Evolutionary conservation across 768 basidiomycete genomes (phyloP).

Genomic region (Dacryopinax primogenitus): DNA sequence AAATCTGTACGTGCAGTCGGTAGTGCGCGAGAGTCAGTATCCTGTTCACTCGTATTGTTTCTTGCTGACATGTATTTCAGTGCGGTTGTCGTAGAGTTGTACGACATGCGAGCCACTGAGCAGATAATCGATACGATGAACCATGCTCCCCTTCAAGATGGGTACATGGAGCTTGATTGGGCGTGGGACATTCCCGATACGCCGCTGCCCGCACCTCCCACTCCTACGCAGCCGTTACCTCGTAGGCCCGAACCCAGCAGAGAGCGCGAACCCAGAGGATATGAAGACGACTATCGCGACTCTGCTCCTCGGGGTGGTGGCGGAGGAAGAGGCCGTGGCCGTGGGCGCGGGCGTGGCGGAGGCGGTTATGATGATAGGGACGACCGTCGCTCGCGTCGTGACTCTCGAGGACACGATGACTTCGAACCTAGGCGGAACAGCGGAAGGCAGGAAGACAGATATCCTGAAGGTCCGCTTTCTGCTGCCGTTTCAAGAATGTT

Average conservation of each 20-base stretch:
- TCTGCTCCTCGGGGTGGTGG: conserved; percentile 14
- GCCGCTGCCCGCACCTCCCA: conserved; percentile 34
- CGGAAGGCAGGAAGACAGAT: background rate
- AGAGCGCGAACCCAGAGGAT: conserved; percentile 9
- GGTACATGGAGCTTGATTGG: conserved; percentile 75
- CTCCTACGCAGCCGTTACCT: conserved; percentile 22
- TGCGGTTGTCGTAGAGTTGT: conserved; percentile 86
- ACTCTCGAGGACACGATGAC: background rate
- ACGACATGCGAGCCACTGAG: conserved; percentile 69
- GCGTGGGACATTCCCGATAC: conserved; percentile 66
- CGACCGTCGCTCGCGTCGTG: background rate
- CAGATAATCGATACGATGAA: conserved; percentile 70
- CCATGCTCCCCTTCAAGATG: conserved; percentile 67
- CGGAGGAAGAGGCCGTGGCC: conserved; percentile 26
- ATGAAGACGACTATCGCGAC: background rate
- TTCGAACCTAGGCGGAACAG: background rate
- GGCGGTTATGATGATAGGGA: conserved; percentile 9
- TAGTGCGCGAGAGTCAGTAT: conserved; percentile 47
- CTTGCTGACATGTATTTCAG: conserved; percentile 32
- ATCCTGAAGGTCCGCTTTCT: background rate
- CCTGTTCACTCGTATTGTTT: background rate
- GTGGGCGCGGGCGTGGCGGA: conserved; percentile 35
- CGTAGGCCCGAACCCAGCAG: conserved; percentile 15
- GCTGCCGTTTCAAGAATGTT: background rate
- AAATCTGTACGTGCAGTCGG: conserved; percentile 58